phyloP scores from a whole-genome alignment of 192 early-diverging fungal species.

The Podila clonocystis region DNA sequence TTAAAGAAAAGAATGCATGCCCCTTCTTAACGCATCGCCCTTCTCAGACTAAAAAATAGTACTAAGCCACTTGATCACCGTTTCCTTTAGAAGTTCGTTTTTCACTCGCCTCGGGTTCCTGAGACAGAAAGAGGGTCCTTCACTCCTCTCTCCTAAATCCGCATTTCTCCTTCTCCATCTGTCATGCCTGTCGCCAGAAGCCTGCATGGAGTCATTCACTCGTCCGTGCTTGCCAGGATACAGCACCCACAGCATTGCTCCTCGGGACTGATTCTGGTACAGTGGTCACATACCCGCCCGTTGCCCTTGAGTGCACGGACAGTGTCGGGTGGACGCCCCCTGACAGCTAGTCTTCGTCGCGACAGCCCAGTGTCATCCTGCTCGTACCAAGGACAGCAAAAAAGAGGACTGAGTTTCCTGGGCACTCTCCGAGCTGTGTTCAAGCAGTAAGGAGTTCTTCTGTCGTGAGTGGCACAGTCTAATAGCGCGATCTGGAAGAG shows the following conservation, averaged over 20 bases:
- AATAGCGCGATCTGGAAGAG: too few species aligned
- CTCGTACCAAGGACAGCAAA: constrained; percentile 22
- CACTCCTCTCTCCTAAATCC: background rate
- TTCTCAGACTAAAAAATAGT: background rate
- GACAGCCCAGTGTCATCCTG: constrained; percentile 2
- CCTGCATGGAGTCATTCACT: constrained; percentile 3
- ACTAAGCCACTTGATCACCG: constrained; percentile 16
- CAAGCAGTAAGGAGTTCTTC: constrained; percentile 15
- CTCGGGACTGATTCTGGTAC: background rate
- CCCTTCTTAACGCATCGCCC: background rate
- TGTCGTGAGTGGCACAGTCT: too few species aligned
- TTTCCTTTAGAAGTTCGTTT: background rate
- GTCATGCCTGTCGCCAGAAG: constrained; percentile 30
- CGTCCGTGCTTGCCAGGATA: constrained; percentile 21
- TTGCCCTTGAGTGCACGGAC: background rate
- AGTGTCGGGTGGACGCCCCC: background rate
- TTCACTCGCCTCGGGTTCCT: background rate
- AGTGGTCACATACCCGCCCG: background rate
- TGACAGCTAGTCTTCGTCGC: constrained; percentile 28
- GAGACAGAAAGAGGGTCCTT: background rate
- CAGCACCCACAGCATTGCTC: background rate
- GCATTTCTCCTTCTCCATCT: background rate
- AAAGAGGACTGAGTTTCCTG: constrained; percentile 36
- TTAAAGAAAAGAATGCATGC: background rate
- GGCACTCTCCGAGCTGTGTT: constrained; percentile 41